These are phyloP conservation scores for Kurtzmaniella fragi DNA, from an alignment of 805 yeast species.

Conservation along the genomic window DNA sequence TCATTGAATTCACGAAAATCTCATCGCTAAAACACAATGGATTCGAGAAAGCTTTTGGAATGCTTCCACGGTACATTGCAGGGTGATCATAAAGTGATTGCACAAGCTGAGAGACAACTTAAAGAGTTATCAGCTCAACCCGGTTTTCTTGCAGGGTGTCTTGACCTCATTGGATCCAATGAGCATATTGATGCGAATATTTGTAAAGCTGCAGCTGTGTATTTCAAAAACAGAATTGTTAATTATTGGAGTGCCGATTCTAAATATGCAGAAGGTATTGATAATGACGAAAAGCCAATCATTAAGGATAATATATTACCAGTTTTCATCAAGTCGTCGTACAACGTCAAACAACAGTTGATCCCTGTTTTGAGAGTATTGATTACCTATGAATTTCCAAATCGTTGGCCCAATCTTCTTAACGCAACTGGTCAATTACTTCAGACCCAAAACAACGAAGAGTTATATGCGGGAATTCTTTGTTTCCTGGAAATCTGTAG, in stretches of 20 bases:
- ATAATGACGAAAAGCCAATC: constrained; percentile 66
- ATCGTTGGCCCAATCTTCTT: constrained; percentile 33
- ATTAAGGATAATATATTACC: constrained; percentile 66
- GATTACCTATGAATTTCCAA: constrained; percentile 29
- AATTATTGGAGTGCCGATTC: constrained; percentile 51
- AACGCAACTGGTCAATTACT: constrained; percentile 27
- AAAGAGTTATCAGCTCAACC: constrained; percentile 51
- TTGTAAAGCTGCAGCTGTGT: constrained; percentile 73
- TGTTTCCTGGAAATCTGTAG: constrained; percentile 67
- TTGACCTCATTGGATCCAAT: constrained; percentile 63
- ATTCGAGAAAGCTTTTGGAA: constrained; percentile 58
- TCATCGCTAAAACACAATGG: constrained; percentile 41
- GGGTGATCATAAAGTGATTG: constrained; percentile 56
- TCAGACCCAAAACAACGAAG: constrained; percentile 51
- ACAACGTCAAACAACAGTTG: constrained; percentile 34
- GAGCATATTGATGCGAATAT: constrained; percentile 33
- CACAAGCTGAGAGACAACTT: constrained; percentile 66
- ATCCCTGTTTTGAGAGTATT: constrained; percentile 30
- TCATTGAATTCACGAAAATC: neutral
- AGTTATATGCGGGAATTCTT: constrained; percentile 60
- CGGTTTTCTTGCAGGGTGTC: constrained; percentile 79
- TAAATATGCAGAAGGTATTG: constrained; percentile 35
- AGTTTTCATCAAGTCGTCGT: constrained; percentile 43
- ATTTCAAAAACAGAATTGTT: constrained; percentile 69
- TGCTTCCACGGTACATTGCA: constrained; percentile 79